Base-by-base conservation (phyloP, 202 grass and related monocot genomes). In the Hordeum pubiflorum region DNA sequence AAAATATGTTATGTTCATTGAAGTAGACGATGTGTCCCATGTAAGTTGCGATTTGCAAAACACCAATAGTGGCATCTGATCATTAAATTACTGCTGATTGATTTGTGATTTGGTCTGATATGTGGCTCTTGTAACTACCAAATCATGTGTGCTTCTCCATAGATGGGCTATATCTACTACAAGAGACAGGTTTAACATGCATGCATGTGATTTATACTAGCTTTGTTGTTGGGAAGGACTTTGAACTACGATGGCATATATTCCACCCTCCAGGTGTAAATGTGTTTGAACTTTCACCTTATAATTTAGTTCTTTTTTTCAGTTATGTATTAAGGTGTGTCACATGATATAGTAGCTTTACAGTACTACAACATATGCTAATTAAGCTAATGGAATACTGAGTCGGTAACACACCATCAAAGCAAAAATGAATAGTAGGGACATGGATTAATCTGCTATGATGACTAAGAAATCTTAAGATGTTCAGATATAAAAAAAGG, bases 101-200 rank as follows among this genome's bases (percentile, higher is more conserved):
- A 36, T 70, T 70, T 33, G 12, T 76, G 15, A 46, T 71, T 63
- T 71, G 38, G 62, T 50, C 54, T 63, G 44, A 65, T 32, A 32
- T 24, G n/a, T 23, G 36, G 10, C 46, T 18, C 55, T 32, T 69
- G 22, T 62, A 38, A 36, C 26, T 3, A 44, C 71, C 15, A 62
- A 77, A 63, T 52, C 22, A 41, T 63, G 63, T 52, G 17, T 1
- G 27, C 1, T 77, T 86, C 59, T 63, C 23, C 44, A 36, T 34
- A 82, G 23, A 82, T 87, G 11, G 63, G 13, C 5, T 41, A n/a
- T 71, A 55, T 58, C 41, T n/a, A n/a, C 82, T 48, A 11, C 57
- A 21, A 48, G 31, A 68, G n/a, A 75, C 46, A 72, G 20, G 8
- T 79, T 32, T 32, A 48, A 64, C 20, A 8, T 67, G 29, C 59